Base-by-base conservation (phyloP, 2,329 filamentous ascomycete genomes). In the Aureobasidium sp. region DNA sequence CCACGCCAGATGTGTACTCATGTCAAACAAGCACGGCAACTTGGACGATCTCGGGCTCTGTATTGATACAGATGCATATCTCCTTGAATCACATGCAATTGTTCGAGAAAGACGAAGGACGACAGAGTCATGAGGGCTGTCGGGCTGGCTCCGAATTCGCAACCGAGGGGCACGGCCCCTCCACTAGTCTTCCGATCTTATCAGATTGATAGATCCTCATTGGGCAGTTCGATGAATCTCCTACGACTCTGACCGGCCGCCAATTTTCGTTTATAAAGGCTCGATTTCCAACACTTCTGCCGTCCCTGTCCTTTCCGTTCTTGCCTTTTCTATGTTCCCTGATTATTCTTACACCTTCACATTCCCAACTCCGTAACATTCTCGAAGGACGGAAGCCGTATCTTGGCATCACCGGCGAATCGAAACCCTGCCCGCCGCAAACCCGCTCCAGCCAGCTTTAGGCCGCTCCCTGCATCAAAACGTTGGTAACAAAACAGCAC, bases 391-490 rank as follows among this genome's bases (percentile, higher is more conserved):
- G 25, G 29, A 37, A 11, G 17, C 13, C 38, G 43, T 35, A 57
- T 19, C 55, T 58, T 40, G 43, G 55, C 55, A 21, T 58, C 42
- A 38, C 27, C 43, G 31, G 29, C 54, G 29, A 27, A 45, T 46
- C 31, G 13, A 23, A 47, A 19, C 27, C 27, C 29, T 35, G 51
- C 19, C 29, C 21, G 51, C 43, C 43, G 21, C 40, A 38, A 49
- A 58, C 43, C 42, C 55, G 43, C 42, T 45, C 21, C 53, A 45
- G 53, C 53, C 53, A 45, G 15, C n/a, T 57, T 43, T 47, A 57
- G 43, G 55, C 55, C 43, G 42, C 42, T 21, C 43, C 55, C 55
- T 49, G 43, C 42, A 43, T 49, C 55, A 47, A 58, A 49, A 58
- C 55, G 43, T 58, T 43, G 29, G 27, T 27, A 29, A 23, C 42